A percentile compares a stretch with the other conserved stretches of the same genome.
phyloP scores from a whole-genome alignment of 805 yeast species.

The Candida corydali region DNA sequence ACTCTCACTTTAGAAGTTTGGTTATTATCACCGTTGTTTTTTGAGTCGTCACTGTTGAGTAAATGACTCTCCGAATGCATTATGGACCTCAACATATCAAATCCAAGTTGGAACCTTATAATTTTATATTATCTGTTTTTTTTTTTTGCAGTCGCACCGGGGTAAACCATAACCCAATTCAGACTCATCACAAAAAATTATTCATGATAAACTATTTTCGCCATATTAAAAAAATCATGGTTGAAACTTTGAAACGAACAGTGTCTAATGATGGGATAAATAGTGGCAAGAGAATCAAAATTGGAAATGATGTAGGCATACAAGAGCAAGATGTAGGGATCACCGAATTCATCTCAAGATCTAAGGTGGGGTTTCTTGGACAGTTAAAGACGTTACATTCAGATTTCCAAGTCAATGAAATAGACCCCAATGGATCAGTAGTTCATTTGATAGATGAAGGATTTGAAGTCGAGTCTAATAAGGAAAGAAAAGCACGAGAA shows the following conservation, averaged over 20 bases:
- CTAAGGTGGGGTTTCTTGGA: slow-evolving; percentile 64
- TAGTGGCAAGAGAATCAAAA: neutral
- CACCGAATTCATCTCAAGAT: slow-evolving; percentile 58
- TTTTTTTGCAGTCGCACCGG: slow-evolving; percentile 2
- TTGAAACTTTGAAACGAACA: slow-evolving; percentile 3
- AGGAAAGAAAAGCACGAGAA: slow-evolving; percentile 42
- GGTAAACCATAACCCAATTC: neutral
- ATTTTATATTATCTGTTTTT: neutral
- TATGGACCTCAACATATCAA: slow-evolving; percentile 54
- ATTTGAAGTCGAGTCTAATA: slow-evolving; percentile 41
- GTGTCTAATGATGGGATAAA: neutral
- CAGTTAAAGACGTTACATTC: slow-evolving; percentile 83
- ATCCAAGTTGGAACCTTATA: neutral
- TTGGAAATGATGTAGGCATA: neutral
- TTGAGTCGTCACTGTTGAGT: slow-evolving; percentile 10
- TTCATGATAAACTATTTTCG: slow-evolving; percentile 5
- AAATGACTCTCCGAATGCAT: slow-evolving; percentile 12
- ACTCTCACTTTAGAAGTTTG: slow-evolving; percentile 7
- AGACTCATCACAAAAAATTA: slow-evolving; percentile 5
- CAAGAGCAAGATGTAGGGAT: slow-evolving; percentile 69
- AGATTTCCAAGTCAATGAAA: slow-evolving; percentile 92
- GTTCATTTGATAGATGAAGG: slow-evolving; percentile 77
- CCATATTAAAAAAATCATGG: slow-evolving; percentile 4
- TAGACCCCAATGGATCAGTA: slow-evolving; percentile 62
- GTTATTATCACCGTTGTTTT: slow-evolving; percentile 1